phyloP scores from a whole-genome alignment of 345 rosid species.

The Eucalyptus sideroxylon region DNA sequence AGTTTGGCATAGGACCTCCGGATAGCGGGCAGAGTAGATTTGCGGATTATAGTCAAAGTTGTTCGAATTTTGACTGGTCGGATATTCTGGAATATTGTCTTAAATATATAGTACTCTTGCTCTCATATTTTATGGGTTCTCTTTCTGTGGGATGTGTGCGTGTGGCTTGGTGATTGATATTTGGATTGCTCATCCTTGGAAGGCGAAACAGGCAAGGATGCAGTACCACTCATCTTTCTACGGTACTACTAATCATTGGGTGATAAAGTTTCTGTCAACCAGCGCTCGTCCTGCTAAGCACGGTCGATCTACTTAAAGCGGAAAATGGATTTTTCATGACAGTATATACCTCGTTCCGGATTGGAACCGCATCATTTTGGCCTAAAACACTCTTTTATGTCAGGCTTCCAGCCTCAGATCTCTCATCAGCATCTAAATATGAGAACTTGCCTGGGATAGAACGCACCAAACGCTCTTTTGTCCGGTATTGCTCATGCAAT shows the following conservation, averaged over 20 bases:
- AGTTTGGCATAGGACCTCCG: neutral
- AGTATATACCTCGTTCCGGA: neutral
- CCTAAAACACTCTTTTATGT: neutral
- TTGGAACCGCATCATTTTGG: neutral
- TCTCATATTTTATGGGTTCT: neutral
- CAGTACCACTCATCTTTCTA: neutral
- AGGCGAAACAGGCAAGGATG: neutral
- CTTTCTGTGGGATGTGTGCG: neutral
- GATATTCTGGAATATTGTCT: neutral
- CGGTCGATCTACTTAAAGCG: neutral
- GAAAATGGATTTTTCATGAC: neutral
- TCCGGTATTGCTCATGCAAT: neutral
- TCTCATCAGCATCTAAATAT: neutral
- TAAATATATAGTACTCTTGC: neutral
- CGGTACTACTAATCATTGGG: neutral
- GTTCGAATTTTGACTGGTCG: constrained; percentile 16
- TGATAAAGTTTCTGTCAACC: neutral
- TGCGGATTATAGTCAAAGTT: neutral
- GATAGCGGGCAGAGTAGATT: neutral
- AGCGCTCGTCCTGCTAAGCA: neutral
- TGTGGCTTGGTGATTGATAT: neutral
- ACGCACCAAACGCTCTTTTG: neutral
- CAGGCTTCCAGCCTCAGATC: neutral
- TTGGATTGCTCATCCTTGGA: neutral
- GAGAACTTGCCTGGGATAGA: neutral